Base-by-base conservation (phyloP, 1,284 basidiomycete genomes). In the Takashimella tepidaria region DNA sequence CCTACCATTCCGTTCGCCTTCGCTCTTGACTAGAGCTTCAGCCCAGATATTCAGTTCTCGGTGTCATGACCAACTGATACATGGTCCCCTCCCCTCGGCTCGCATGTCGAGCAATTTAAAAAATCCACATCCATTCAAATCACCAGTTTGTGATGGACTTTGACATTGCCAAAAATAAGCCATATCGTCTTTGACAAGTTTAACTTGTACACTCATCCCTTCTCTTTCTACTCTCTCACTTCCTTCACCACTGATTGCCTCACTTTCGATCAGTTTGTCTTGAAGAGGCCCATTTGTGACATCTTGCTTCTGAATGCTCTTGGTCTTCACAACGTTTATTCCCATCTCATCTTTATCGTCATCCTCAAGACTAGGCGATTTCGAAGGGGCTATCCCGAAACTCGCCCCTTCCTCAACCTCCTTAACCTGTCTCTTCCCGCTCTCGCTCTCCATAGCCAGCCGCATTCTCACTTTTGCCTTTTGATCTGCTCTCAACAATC, bases 151-250 rank as follows among this genome's bases (percentile, higher is more conserved):
- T 16, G 84, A 84, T 0, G 86, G 86, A 8, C 84, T 85, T 67
- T 88, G 87, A 65, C 91, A 93, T 46, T 83, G 80, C 89, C 92
- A 93, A 83, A 90, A 92, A 67, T 88, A 92, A 46, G 80, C 79
- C 69, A 77, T 76, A 50, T 77, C 73, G 57, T 69, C 68, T 16
- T 68, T 59, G 26, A 64, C 51, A 1, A 69, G 16, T n/a, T n/a
- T n/a, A n/a, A n/a, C n/a, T 16, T 37, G 31, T 16, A 37, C 31
- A 8, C 19, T 2, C n/a, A 16, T 8, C 43, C 25, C 41, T 41
- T 26, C 31, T 24, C 40, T 20, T 45, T 16, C 40, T 20, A n/a
- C 1, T 23, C 40, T 23, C 20, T 45, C 41, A 45, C 23, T 22
- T 21, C 11, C 16, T 8, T 41, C 49, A 20, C 41, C 41, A 6